phyloP scores from a whole-genome alignment of 257 asterid species.

The Catharanthus roseus region DNA sequence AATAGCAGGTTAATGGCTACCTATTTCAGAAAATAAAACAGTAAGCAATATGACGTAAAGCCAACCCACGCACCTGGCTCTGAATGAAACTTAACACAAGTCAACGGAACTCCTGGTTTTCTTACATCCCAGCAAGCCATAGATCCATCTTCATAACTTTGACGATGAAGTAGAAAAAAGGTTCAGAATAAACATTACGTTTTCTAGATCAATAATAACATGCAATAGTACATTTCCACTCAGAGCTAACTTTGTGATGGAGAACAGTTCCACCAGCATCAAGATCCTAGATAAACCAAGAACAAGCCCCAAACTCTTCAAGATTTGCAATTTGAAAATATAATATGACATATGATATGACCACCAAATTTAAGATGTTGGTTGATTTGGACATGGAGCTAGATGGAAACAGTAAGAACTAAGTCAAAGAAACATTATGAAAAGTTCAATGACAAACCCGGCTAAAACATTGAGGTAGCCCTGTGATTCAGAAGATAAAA shows the following conservation, averaged over 20 bases:
- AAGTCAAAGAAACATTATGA: neutral
- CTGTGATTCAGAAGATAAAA: conserved; percentile 50
- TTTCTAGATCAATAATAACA: neutral
- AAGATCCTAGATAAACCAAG: neutral
- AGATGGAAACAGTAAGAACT: neutral
- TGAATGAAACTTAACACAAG: conserved; percentile 69
- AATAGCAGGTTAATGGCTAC: neutral
- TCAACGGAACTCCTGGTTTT: conserved; percentile 60
- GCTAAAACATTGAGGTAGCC: conserved; percentile 50
- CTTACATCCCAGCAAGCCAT: conserved; percentile 89
- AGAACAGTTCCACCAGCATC: neutral
- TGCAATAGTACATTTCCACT: neutral
- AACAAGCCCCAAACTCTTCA: too few species aligned
- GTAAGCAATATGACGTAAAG: neutral
- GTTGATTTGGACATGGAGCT: neutral
- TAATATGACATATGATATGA: neutral
- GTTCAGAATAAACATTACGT: conserved; percentile 1
- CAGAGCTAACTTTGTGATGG: neutral
- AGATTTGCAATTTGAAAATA: neutral
- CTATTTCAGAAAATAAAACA: neutral
- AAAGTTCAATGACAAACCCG: conserved; percentile 30
- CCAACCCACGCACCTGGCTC: conserved; percentile 45
- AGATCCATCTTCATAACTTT: conserved; percentile 82
- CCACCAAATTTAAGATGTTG: neutral
- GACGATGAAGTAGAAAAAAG: conserved; percentile 6